phyloP scores from a whole-genome alignment of 2,329 filamentous ascomycete species.

The Aspergillus melleus region DNA sequence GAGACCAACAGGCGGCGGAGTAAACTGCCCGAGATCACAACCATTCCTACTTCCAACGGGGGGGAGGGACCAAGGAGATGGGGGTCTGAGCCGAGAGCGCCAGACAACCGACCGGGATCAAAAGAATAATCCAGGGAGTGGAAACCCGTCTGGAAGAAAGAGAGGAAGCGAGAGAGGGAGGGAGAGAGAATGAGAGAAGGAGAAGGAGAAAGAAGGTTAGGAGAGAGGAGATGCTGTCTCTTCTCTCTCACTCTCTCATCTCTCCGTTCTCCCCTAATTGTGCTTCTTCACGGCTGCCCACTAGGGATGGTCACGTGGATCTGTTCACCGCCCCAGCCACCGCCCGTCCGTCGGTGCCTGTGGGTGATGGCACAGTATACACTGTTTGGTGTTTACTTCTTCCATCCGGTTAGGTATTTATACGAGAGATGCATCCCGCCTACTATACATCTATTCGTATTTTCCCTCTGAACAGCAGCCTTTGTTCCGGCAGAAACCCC shows the following conservation, averaged over 20 bases:
- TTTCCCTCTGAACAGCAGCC: no score
- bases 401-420: no score
- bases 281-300: slow-evolving; percentile 18
- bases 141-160: neutral
- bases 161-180: neutral
- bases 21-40: slow-evolving; percentile 31
- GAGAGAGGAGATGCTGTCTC: slow-evolving; percentile 21
- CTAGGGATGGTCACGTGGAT: slow-evolving; percentile 23
- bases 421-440: no score
- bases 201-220: slow-evolving; percentile 12
- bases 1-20: slow-evolving; percentile 38
- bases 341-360: slow-evolving; percentile 15
- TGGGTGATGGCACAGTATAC: no score
- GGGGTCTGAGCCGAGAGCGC: slow-evolving; percentile 1
- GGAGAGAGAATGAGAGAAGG: neutral
- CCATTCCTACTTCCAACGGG: slow-evolving; percentile 28
- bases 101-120: neutral
- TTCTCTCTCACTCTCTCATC: no score
- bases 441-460: neutral
- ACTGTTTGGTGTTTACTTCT: no score
- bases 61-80: slow-evolving; percentile 2
- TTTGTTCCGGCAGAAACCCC: neutral
- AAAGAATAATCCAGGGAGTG: neutral
- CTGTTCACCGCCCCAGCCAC: slow-evolving; percentile 16
- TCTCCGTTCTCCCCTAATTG: neutral